A percentile compares a stretch with the other conserved stretches of the same genome.
phyloP scores from a whole-genome alignment of 495 filamentous ascomycete genomes.

The Sabuloglossum arenarium region DNA sequence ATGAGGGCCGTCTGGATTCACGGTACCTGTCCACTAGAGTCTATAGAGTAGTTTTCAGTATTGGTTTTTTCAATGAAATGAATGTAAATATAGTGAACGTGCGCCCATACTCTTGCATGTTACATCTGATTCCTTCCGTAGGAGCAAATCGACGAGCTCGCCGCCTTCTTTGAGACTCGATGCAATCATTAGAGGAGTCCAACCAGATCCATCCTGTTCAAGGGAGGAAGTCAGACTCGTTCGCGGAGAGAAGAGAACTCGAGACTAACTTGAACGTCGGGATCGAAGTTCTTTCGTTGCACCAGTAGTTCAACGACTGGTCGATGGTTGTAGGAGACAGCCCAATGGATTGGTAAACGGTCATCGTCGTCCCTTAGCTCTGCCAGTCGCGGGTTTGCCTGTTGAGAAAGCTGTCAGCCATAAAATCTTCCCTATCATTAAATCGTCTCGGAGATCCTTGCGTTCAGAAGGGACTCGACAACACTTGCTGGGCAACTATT shows the following conservation, averaged over 20 bases:
- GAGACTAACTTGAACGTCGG: conserved; percentile 53
- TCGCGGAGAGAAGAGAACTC: background rate
- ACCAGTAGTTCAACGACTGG: conserved; percentile 53
- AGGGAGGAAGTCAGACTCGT: background rate
- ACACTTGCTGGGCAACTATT: conserved; percentile 25
- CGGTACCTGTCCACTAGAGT: conserved; percentile 35
- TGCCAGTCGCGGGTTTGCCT: conserved; percentile 68
- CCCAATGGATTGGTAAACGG: conserved; percentile 89
- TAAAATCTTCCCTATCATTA: conserved; percentile 6
- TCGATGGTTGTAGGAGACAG: conserved; percentile 61
- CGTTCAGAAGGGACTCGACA: conserved; percentile 61
- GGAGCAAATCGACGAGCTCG: conserved; percentile 46
- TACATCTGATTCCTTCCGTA: conserved; percentile 66
- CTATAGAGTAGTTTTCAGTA: conserved; percentile 8
- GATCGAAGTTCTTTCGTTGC: conserved; percentile 54
- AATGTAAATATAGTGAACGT: background rate
- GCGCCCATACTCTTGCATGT: conserved; percentile 46
- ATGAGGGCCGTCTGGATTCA: background rate
- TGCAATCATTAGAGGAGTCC: conserved; percentile 92
- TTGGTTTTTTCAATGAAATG: background rate
- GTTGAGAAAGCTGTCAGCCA: conserved; percentile 2
- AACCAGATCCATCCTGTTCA: conserved; percentile 64
- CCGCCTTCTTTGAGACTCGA: conserved; percentile 53
- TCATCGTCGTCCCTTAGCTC: conserved; percentile 65
- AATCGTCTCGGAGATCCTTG: conserved; percentile 18